Evolutionary conservation across 2,329 filamentous ascomycete species (phyloP), one percentile per base, ranked within the genome.

Genomic region (Colletotrichum tropicicola): DNA sequence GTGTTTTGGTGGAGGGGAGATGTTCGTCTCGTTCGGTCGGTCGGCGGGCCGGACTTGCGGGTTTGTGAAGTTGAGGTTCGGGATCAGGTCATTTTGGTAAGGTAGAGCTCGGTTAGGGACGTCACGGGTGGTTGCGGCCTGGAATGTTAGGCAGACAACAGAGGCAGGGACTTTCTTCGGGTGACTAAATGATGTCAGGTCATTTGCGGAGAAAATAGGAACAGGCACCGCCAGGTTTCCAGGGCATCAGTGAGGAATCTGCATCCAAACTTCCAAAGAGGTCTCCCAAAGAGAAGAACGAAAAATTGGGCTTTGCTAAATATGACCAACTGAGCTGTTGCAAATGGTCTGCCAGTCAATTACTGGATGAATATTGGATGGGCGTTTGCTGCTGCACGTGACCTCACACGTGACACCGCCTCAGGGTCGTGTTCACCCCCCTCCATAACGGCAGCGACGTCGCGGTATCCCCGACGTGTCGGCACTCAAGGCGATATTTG

Each of bases 11-110:
- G 51, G 58, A 65, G 47, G 54, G 53, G 61, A 55, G 61, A 61
- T n/a, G n/a, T 21, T 15, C 51, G 15, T 59, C 21, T 54, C 35
- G 30, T 37, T 45, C 23, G n/a, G 25, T 41, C 45, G 44, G 43
- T 68, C 63, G 62, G 59, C 49, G 49, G 44, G 49, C 35, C 37
- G 59, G 35, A 32, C 12, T 47, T 55, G 30, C 51, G n/a, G 35
- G 47, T 44, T 67, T 49, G 63, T 65, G 53, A 64, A 37, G 58
- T 57, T 44, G 49, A 21, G n/a, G 56, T 62, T 57, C 63, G 64
- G 66, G 58, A 65, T 71, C 68, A 71, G 69, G 69, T 68, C 68
- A 71, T 70, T 66, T 61, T 55, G 30, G 30, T 59, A 60, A 48
- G 49, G 58, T 35, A 41, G 58, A 69, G 59, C 58, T 68, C 67